These are phyloP conservation scores for Beta macrorhiza DNA, from an alignment of 179 eudicot species.

Conservation along the genomic window DNA sequence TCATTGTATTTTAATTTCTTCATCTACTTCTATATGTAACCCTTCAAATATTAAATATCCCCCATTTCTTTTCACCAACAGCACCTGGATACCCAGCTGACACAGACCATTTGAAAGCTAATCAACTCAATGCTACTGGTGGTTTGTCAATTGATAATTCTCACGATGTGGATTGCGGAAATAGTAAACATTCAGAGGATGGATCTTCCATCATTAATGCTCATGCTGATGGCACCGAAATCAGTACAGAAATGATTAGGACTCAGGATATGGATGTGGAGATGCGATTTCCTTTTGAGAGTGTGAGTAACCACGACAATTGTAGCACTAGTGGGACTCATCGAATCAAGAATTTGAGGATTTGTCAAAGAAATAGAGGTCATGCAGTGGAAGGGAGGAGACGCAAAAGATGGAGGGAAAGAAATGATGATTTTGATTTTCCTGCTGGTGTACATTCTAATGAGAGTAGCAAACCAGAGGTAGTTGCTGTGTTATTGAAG, in stretches of 20 bases:
- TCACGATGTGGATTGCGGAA: conserved; percentile 40
- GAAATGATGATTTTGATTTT: conserved; percentile 44
- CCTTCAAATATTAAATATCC: background rate
- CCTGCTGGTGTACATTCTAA: conserved; percentile 32
- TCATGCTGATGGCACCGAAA: conserved; percentile 50
- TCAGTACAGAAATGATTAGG: conserved; percentile 40
- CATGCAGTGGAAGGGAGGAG: conserved; percentile 59
- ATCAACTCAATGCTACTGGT: conserved; percentile 36
- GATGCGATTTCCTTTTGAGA: conserved; percentile 56
- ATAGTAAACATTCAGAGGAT: conserved; percentile 54
- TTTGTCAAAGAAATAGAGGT: conserved; percentile 51
- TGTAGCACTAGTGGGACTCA: conserved; percentile 79
- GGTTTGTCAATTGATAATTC: conserved; percentile 44
- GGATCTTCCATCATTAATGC: conserved; percentile 52
- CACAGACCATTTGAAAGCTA: conserved; percentile 28
- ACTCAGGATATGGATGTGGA: conserved; percentile 51
- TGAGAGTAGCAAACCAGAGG: conserved; percentile 42
- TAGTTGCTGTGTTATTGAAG: conserved; percentile 9
- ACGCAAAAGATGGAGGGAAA: conserved; percentile 88
- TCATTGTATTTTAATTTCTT: background rate
- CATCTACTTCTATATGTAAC: conserved; percentile 20
- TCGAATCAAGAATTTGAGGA: conserved; percentile 37
- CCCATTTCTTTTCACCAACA: background rate
- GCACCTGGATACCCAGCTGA: conserved; percentile 34
- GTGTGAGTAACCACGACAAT: conserved; percentile 50